A percentile compares a stretch with the other conserved stretches of the same genome.
Conservation (phyloP, 2,329 filamentous ascomycete genomes). For the Botrytis squamosa region DNA sequence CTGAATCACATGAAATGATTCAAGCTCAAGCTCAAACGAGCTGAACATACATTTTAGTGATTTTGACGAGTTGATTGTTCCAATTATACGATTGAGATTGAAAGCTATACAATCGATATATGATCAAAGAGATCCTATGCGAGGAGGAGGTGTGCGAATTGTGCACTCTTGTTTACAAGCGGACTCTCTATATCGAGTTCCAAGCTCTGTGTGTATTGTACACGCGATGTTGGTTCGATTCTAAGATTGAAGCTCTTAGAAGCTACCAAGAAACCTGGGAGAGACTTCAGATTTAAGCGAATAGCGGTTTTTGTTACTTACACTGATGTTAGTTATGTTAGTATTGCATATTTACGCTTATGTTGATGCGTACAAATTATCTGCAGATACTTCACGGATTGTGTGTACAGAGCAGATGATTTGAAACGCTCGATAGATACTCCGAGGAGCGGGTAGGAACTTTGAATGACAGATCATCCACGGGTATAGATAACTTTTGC, state of each 20-base stretch:
- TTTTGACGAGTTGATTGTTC: accelerated
- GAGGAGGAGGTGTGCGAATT: background rate
- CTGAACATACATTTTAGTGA: background rate
- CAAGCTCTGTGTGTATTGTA: background rate
- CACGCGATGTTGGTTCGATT: accelerated
- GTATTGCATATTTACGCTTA: background rate
- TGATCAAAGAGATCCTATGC: background rate
- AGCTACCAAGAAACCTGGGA: background rate
- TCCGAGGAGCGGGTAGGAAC: background rate
- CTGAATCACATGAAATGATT: background rate
- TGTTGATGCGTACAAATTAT: background rate
- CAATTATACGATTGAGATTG: background rate
- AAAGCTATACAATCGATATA: background rate
- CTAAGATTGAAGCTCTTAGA: accelerated
- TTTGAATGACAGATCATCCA: background rate
- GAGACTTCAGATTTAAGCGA: background rate
- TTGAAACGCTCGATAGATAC: too few species aligned
- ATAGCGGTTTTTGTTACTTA: background rate
- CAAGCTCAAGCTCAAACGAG: background rate
- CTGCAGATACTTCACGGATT: too few species aligned
- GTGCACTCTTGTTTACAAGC: accelerated
- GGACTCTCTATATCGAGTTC: background rate
- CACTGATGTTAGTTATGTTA: background rate
- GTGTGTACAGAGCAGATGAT: too few species aligned
- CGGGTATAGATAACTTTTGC: background rate